Percentiles rank a stretch among this genome's conserved stretches.
Evolutionary conservation across 805 yeast genomes (phyloP).

Genomic region (Lachancea lanzarotensis): DNA sequence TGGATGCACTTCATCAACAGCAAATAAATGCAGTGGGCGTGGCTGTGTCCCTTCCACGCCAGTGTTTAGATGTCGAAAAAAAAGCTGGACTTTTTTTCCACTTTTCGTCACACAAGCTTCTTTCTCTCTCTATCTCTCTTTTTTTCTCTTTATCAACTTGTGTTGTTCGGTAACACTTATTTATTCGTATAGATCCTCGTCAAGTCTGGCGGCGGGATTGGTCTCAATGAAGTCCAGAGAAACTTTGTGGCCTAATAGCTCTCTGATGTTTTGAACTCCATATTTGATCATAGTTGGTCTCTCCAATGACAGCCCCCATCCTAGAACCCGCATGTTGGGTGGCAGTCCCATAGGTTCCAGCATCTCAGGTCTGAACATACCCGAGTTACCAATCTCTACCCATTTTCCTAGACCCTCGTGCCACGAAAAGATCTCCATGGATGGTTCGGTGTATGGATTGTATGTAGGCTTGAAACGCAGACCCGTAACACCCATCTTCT

Average conservation of each 20-base stretch:
- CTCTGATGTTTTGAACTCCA: slow-evolving; percentile 92
- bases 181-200: slow-evolving; percentile 52
- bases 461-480: slow-evolving; percentile 97
- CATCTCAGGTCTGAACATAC: slow-evolving; percentile 99
- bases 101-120: no score
- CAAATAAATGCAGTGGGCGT: background rate
- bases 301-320: slow-evolving; percentile 96
- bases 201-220: slow-evolving; percentile 97
- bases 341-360: slow-evolving; percentile 97
- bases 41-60: no score
- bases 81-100: background rate
- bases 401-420: slow-evolving; percentile 91
- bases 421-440: slow-evolving; percentile 95
- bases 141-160: background rate
- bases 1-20: no score
- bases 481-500: slow-evolving; percentile 93
- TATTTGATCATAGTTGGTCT: slow-evolving; percentile 99
- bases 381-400: slow-evolving; percentile 99
- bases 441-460: slow-evolving; percentile 98
- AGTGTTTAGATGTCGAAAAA: background rate
- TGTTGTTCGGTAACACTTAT: background rate
- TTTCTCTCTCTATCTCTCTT: background rate
- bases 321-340: slow-evolving; percentile 84
- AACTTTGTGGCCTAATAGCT: slow-evolving; percentile 94
- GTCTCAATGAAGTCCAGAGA: slow-evolving; percentile 88